Conservation (phyloP, 2,329 filamentous ascomycete genomes). For the Pseudogymnoascus sp. region DNA sequence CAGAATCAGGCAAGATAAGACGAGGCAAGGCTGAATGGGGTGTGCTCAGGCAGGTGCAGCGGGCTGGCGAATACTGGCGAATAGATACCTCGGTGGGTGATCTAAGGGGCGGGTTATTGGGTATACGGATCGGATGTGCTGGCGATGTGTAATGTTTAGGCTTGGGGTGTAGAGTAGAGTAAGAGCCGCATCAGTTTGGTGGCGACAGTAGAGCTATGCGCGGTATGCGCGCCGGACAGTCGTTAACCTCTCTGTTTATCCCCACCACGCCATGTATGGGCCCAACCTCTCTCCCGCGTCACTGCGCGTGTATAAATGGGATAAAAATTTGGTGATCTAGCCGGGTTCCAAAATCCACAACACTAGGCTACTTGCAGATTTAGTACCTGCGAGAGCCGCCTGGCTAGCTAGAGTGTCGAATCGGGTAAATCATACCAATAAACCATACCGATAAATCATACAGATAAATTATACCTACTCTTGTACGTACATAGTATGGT, state of each 20-base stretch:
- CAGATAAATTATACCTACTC: no score
- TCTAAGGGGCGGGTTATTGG: conserved; percentile 4
- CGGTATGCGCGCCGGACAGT: not conserved
- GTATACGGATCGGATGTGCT: not conserved
- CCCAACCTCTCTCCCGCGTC: not conserved
- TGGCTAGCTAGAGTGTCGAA: not conserved
- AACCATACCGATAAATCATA: no score
- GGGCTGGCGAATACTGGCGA: conserved; percentile 2
- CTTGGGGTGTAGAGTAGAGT: not conserved
- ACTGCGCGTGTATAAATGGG: not conserved
- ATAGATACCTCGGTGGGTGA: not conserved
- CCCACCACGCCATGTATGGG: not conserved
- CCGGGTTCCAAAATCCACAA: not conserved
- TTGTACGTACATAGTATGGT: no score
- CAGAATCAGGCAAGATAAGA: not conserved
- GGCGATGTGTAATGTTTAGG: not conserved
- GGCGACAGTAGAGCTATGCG: not conserved
- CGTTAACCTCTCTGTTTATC: not conserved
- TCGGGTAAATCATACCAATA: not conserved
- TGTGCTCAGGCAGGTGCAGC: not conserved
- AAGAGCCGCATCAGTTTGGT: not conserved
- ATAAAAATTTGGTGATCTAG: not conserved
- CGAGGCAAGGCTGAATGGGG: not conserved
- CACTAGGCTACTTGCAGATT: conserved; percentile 1
- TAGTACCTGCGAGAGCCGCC: not conserved